Evolutionary conservation across 169 alveolate species (phyloP), one percentile per base, ranked within the genome.

Genomic region (Plasmodium vinckei): DNA sequence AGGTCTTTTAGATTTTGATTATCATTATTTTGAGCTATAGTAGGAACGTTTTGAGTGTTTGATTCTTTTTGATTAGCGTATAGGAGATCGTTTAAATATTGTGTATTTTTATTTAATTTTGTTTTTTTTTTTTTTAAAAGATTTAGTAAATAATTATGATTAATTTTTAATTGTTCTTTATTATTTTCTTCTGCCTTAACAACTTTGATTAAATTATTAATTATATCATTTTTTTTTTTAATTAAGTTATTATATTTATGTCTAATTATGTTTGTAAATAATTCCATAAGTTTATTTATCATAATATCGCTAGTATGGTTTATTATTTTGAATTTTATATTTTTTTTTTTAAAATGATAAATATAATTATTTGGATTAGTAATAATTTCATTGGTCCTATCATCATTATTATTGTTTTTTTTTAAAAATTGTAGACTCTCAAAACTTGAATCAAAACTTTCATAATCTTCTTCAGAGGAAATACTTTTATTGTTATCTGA

Each of bases 41-140:
- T 15, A 33, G 42, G 0, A 33, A 0, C 7, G 42, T 1, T 0
- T 1, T 33, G 1, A 44, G 23, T 79, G 15, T 51, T 51, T 2
- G 17, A 9, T 79, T 46, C 57, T 9, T 21, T 25, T 53, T 57
- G 49, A 21, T 79, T 79, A 49, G 82, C 54, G 39, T 79, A 44
- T 65, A 67, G 51, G 25, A 79, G 39, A 42, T 44, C 60, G 56
- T 64, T 79, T 79, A 79, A 79, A 51, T 51, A 46, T 23, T 65
- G 21, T 61, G 65, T 54, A 69, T 65, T 79, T 25, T 65, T 65
- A 57, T 15, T 42, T 79, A 79, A 68, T 13, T 64, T 27, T 53
- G 46, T 79, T 46, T 65, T 79, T 79, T 79, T 79, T 53, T 54
- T 79, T 65, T 79, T 79, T 57, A 79, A 79, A 23, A 79, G 33